A percentile compares a stretch with the other conserved stretches of the same genome.
Evolutionary conservation across 2,329 filamentous ascomycete genomes (phyloP).

Genomic region (Scedosporium minutisporum): DNA sequence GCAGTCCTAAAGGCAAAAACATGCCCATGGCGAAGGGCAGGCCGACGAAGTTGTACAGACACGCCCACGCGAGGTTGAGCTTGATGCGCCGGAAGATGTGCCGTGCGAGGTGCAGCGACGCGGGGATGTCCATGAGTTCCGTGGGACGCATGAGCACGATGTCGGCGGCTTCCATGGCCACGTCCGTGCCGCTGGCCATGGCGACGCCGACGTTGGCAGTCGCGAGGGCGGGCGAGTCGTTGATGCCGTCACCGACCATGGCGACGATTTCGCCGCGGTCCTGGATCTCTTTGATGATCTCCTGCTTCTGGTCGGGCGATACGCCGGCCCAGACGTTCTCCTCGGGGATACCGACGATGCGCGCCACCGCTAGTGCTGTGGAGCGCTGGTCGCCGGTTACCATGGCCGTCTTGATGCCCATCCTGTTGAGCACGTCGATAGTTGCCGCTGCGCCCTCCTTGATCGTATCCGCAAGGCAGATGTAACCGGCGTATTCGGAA

Average conservation of each 20-base stretch:
- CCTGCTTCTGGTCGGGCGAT: conserved; percentile 82
- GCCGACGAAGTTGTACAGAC: conserved; percentile 82
- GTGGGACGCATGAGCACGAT: conserved; percentile 91
- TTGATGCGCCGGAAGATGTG: conserved; percentile 90
- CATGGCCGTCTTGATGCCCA: conserved; percentile 81
- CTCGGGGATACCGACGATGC: conserved; percentile 67
- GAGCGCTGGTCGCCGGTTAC: conserved; percentile 86
- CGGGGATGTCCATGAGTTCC: conserved; percentile 86
- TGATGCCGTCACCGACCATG: conserved; percentile 98
- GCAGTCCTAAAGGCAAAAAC: conserved; percentile 79
- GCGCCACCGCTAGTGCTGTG: conserved; percentile 76
- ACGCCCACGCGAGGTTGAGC: conserved; percentile 86
- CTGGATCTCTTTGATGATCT: conserved; percentile 72
- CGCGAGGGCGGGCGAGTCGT: conserved; percentile 90
- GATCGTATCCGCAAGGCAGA: conserved; percentile 81
- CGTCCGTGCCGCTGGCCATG: conserved; percentile 85
- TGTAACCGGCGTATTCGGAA: conserved; percentile 66
- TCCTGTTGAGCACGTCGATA: conserved; percentile 69
- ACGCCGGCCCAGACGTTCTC: conserved; percentile 78
- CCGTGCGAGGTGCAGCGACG: conserved; percentile 69
- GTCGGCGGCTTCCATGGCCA: conserved; percentile 94
- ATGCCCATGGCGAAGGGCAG: conserved; percentile 95
- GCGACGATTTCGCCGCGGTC: conserved; percentile 66
- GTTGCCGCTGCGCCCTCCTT: conserved; percentile 78
- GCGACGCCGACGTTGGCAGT: conserved; percentile 91